Evolutionary conservation across 257 asterid genomes (phyloP).

Genomic region (Primulina eburnea): DNA sequence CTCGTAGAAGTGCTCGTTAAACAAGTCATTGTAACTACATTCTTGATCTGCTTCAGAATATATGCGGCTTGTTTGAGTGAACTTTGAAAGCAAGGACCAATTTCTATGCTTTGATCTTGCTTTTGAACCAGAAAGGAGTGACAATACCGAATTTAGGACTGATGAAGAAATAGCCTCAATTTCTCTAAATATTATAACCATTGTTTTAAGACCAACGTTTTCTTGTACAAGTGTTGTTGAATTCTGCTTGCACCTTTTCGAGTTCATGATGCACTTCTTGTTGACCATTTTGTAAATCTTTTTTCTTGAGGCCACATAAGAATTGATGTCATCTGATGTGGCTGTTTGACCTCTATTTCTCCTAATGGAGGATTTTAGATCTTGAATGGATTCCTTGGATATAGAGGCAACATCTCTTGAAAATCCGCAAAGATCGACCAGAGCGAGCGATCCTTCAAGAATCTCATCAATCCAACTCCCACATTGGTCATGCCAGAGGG

Average conservation of each 20-base stretch:
- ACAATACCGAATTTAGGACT: constrained; percentile 9
- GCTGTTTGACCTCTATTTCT: constrained; percentile 29
- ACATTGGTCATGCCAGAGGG: constrained; percentile 9
- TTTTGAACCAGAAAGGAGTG: constrained; percentile 15
- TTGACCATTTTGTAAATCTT: constrained; percentile 18
- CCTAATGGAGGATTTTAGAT: constrained; percentile 33
- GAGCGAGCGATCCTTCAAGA: constrained; percentile 32
- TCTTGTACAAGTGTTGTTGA: neutral
- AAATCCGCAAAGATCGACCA: constrained; percentile 32
- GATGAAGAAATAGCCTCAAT: constrained; percentile 17
- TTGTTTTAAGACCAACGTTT: neutral
- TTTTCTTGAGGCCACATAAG: constrained; percentile 24
- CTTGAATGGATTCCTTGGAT: constrained; percentile 27
- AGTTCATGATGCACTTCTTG: constrained; percentile 13
- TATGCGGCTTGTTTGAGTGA: constrained; percentile 11
- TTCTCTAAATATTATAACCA: constrained; percentile 16
- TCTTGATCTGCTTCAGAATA: constrained; percentile 5
- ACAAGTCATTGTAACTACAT: neutral
- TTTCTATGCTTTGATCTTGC: constrained; percentile 1
- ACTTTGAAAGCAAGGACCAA: constrained; percentile 30
- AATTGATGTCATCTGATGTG: constrained; percentile 13
- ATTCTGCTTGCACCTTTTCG: constrained; percentile 6
- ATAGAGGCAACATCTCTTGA: constrained; percentile 20
- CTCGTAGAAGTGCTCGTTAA: neutral
- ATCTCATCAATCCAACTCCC: constrained; percentile 24